Percentiles rank a stretch among this genome's conserved stretches.
These are phyloP conservation scores for Cercospora janseana DNA, from an alignment of 2,329 filamentous ascomycete genomes.

Conservation along the genomic window DNA sequence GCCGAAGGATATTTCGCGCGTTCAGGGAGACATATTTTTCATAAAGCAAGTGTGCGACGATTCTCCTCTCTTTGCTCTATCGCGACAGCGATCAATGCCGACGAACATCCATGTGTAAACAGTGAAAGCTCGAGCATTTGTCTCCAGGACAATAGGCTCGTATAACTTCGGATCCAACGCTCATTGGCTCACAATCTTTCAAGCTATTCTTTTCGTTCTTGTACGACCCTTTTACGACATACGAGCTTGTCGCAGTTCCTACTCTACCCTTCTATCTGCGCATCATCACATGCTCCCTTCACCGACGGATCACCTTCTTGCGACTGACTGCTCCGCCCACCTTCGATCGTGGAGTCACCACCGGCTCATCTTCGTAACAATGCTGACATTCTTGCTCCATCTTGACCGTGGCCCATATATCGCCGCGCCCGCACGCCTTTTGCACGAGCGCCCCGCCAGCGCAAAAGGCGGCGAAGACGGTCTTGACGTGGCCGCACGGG, in stretches of 20 bases:
- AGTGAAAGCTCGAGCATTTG: no score
- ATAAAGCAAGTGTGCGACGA: no score
- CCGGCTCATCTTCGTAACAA: conserved; percentile 30
- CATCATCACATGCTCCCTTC: no score
- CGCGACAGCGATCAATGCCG: no score
- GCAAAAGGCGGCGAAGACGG: conserved; percentile 40
- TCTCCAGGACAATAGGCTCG: no score
- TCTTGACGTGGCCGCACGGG: conserved; percentile 47
- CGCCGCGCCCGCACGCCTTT: conserved; percentile 34
- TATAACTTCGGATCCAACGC: conserved; percentile 1
- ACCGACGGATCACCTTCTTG: conserved; percentile 25
- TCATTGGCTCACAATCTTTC: neutral
- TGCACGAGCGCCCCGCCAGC: conserved; percentile 35
- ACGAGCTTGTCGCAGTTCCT: no score
- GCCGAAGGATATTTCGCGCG: no score
- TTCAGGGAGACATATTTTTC: no score
- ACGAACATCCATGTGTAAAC: no score
- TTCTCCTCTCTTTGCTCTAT: no score
- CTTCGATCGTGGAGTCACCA: conserved; percentile 20
- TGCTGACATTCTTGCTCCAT: conserved; percentile 37
- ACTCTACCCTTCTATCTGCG: no score
- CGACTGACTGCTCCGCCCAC: conserved; percentile 17
- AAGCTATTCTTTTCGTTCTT: neutral
- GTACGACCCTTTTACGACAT: no score
- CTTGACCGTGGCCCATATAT: conserved; percentile 41